Conservation (phyloP, 306 rosid genomes). For the Prunus mira region DNA sequence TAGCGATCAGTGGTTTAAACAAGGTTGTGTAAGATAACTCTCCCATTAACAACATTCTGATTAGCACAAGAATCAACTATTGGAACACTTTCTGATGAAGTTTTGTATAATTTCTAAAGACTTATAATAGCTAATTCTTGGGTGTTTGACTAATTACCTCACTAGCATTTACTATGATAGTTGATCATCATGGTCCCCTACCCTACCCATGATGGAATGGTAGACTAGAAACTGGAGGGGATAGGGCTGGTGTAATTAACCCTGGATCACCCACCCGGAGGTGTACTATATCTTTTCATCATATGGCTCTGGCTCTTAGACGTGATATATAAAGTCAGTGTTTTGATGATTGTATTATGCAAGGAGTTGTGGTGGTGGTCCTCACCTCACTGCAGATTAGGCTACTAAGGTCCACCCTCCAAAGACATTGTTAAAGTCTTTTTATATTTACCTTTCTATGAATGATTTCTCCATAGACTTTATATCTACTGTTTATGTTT, state of each 20-base stretch:
- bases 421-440: slow-evolving; percentile 1
- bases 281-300: neutral
- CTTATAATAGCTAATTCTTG: too few relatives aligned
- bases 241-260: neutral
- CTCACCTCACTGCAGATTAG: neutral
- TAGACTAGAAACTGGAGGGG: neutral
- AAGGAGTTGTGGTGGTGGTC: slow-evolving; percentile 17
- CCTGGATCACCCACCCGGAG: slow-evolving; percentile 5
- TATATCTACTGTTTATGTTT: slow-evolving; percentile 10
- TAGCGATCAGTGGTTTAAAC: neutral
- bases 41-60: neutral
- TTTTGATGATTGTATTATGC: slow-evolving; percentile 26
- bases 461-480: slow-evolving; percentile 20
- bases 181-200: neutral
- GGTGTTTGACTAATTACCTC: too few relatives aligned
- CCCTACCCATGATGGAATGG: neutral
- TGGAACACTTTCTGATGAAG: neutral
- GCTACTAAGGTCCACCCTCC: neutral
- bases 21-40: neutral
- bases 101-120: neutral
- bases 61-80: neutral
- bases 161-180: too few relatives aligned
- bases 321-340: slow-evolving; percentile 12
- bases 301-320: slow-evolving; percentile 11
- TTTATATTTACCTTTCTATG: slow-evolving; percentile 7